These are phyloP conservation scores for Penicillium lagena DNA, from an alignment of 495 filamentous ascomycete species.

Conservation along the genomic window DNA sequence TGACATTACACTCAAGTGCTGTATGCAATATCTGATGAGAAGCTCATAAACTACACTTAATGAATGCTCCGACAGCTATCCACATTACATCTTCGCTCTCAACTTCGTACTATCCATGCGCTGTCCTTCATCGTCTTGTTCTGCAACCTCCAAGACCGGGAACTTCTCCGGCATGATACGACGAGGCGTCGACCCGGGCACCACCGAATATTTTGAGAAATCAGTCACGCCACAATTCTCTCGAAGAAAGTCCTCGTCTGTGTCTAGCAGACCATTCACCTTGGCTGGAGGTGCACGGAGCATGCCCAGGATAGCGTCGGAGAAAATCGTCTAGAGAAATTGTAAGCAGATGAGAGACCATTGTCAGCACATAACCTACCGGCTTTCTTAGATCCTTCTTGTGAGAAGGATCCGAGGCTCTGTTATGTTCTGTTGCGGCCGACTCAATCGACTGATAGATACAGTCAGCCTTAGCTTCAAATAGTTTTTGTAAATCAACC, in stretches of 20 bases:
- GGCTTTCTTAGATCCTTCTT: slow-evolving; percentile 58
- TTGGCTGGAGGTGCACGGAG: slow-evolving; percentile 49
- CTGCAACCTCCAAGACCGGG: slow-evolving; percentile 64
- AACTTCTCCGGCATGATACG: slow-evolving; percentile 74
- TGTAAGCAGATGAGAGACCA: not conserved
- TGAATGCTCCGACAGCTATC: not conserved
- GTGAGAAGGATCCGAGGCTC: slow-evolving; percentile 30
- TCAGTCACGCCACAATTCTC: slow-evolving; percentile 57
- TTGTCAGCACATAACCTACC: slow-evolving; percentile 15
- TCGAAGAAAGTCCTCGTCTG: slow-evolving; percentile 81
- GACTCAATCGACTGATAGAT: slow-evolving; percentile 56
- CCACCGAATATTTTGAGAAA: slow-evolving; percentile 67
- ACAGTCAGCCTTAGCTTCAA: slow-evolving; percentile 3
- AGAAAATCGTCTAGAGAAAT: slow-evolving; percentile 54
- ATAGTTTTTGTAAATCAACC: not conserved
- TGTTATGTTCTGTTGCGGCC: slow-evolving; percentile 54
- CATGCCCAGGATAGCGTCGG: slow-evolving; percentile 73
- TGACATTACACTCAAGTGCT: not conserved
- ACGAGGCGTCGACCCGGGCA: slow-evolving; percentile 57
- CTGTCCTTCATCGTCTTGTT: slow-evolving; percentile 78
- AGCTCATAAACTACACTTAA: too few relatives aligned
- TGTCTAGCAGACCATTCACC: slow-evolving; percentile 66
- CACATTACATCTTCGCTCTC: slow-evolving; percentile 19
- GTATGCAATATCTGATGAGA: too few relatives aligned
- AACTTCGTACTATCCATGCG: slow-evolving; percentile 57